Percentiles rank a stretch among this genome's conserved stretches.
Evolutionary conservation across 805 yeast species (phyloP).

Genomic region (Starmerella potacharoeniae): DNA sequence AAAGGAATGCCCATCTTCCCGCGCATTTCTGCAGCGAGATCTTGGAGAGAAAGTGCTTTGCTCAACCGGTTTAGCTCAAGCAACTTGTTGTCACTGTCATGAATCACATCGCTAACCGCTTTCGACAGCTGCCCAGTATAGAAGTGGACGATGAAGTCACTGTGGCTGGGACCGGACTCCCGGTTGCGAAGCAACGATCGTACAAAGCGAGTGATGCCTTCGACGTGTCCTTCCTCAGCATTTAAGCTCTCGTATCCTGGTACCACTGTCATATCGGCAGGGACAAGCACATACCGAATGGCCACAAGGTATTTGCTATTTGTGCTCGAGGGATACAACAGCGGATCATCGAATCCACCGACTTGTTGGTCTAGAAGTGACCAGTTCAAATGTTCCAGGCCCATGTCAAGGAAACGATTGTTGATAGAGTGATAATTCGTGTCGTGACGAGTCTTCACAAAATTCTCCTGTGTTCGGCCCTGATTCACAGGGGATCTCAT

Average conservation of each 20-base stretch:
- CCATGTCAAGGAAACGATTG: slow-evolving; percentile 42
- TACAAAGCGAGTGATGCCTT: slow-evolving; percentile 44
- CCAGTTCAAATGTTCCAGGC: slow-evolving; percentile 52
- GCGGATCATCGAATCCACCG: slow-evolving; percentile 81
- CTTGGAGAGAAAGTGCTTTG: slow-evolving; percentile 35
- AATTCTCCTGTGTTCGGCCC: slow-evolving; percentile 10
- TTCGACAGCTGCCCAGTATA: slow-evolving; percentile 76
- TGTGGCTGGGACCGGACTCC: slow-evolving; percentile 13
- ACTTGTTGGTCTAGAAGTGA: slow-evolving; percentile 77
- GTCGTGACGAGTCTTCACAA: slow-evolving; percentile 66
- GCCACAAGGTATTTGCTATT: slow-evolving; percentile 42
- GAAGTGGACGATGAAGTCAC: slow-evolving; percentile 35
- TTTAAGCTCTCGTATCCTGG: slow-evolving; percentile 55
- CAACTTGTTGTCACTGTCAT: slow-evolving; percentile 24
- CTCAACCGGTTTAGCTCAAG: slow-evolving; percentile 19
- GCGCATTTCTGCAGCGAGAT: slow-evolving; percentile 56
- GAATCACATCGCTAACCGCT: slow-evolving; percentile 46
- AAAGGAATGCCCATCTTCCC: slow-evolving; percentile 50
- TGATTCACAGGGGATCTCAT: slow-evolving; percentile 7
- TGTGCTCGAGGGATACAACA: slow-evolving; percentile 36
- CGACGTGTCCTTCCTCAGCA: slow-evolving; percentile 83
- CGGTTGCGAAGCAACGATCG: slow-evolving; percentile 16
- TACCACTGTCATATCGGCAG: slow-evolving; percentile 38
- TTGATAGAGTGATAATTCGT: slow-evolving; percentile 47
- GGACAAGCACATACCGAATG: slow-evolving; percentile 75